Percentiles rank a stretch among this genome's conserved stretches.
Conservation (phyloP, 768 basidiomycete genomes). For the Russula griseocarnosa region DNA sequence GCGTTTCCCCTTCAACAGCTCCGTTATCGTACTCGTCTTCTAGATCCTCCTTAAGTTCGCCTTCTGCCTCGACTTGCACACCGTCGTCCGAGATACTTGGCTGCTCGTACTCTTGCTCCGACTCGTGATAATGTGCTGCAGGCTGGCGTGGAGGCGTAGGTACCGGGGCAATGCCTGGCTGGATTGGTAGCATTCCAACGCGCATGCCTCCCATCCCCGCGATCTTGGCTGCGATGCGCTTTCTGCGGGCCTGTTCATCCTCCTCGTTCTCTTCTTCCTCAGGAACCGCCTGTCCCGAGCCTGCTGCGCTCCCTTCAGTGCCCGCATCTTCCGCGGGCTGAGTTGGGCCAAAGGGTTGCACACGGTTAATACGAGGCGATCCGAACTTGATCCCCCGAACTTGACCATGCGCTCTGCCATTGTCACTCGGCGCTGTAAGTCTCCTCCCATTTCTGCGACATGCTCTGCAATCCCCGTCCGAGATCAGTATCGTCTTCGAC, state of each 20-base stretch:
- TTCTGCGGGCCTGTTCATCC: slow-evolving; percentile 54
- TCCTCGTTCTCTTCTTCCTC: slow-evolving; percentile 48
- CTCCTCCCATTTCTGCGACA: slow-evolving; percentile 57
- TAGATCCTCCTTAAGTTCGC: slow-evolving; percentile 65
- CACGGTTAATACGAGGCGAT: slow-evolving; percentile 47
- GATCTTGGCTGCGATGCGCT: slow-evolving; percentile 52
- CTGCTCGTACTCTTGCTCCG: slow-evolving; percentile 43
- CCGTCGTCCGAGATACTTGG: slow-evolving; percentile 51
- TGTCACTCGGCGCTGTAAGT: slow-evolving; percentile 49
- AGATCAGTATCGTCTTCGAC: slow-evolving; percentile 54
- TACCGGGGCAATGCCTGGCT: slow-evolving; percentile 9
- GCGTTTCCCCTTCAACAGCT: slow-evolving; percentile 37
- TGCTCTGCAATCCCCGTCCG: slow-evolving; percentile 54
- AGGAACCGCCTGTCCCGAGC: slow-evolving; percentile 28
- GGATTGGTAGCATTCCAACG: slow-evolving; percentile 49
- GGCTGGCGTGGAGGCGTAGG: slow-evolving; percentile 33
- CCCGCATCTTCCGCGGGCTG: slow-evolving; percentile 30
- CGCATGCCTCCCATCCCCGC: slow-evolving; percentile 56
- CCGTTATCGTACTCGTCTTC: slow-evolving; percentile 29
- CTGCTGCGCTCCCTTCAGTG: slow-evolving; percentile 28
- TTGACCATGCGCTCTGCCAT: slow-evolving; percentile 96
- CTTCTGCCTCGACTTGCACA: slow-evolving; percentile 63
- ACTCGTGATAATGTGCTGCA: slow-evolving; percentile 38
- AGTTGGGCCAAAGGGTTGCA: slow-evolving; percentile 35
- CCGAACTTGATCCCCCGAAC: slow-evolving; percentile 85